These are phyloP conservation scores for Exophiala viscosa DNA, from an alignment of 2,329 filamentous ascomycete species.

Conservation along the genomic window DNA sequence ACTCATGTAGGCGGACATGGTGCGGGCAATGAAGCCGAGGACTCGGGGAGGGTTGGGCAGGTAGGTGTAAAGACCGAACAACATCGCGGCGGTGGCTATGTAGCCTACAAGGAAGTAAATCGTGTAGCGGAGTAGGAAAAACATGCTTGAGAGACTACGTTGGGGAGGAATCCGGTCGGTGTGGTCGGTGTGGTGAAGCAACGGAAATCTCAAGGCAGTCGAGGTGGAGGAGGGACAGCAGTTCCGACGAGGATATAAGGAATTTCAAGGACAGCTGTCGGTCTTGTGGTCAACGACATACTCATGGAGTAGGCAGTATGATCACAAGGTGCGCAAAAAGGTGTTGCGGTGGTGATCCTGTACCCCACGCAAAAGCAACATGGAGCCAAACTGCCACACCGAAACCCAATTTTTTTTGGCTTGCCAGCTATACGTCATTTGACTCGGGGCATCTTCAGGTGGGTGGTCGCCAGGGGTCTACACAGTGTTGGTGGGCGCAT, in stretches of 20 bases:
- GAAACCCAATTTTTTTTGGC: no score
- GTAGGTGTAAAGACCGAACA: constrained; percentile 45
- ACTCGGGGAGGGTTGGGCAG: constrained; percentile 34
- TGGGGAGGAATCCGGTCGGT: not conserved
- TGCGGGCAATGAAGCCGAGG: constrained; percentile 45
- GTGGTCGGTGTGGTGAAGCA: not conserved
- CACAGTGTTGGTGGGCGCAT: no score
- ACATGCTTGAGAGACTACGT: constrained; percentile 17
- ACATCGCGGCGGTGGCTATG: constrained; percentile 56
- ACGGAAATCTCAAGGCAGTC: not conserved
- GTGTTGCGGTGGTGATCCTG: no score
- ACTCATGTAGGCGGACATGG: constrained; percentile 44
- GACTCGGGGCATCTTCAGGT: no score
- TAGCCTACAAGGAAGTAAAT: constrained; percentile 56
- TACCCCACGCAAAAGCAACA: no score
- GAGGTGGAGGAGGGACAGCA: not conserved
- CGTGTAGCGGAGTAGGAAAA: constrained; percentile 33
- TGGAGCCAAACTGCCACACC: no score
- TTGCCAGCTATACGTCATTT: no score
- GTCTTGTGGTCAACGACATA: not conserved
- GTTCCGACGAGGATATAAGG: not conserved
- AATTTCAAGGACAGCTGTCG: not conserved
- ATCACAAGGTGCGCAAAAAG: no score
- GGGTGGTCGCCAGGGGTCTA: no score
- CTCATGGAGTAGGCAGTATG: no score